Evolutionary conservation across 1,284 basidiomycete species (phyloP), one percentile per base, ranked within the genome.

Genomic region (Leccinum subrobustum): DNA sequence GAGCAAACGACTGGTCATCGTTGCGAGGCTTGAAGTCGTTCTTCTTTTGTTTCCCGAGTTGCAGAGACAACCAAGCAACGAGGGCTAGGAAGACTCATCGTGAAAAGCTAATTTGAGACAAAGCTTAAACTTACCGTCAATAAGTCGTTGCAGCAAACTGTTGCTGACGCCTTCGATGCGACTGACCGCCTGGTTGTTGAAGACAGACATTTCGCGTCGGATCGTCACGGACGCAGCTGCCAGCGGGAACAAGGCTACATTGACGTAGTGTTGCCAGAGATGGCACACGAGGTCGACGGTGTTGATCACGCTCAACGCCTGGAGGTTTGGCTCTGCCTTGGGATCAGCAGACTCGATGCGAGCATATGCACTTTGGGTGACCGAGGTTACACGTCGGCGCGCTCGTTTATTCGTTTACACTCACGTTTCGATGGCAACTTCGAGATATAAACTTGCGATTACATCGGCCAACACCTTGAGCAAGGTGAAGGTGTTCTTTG

Each of bases 1-100:
- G 81, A 1, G 95, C 91, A 74, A 99, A 98, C 0, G 95, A 95
- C 27, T 96, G 75, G 67, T 98, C 95, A 70, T 99, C 96, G 68
- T 97, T 96, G 58, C 92, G 88, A 7, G 97, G 97, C 73, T 96
- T 96, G 79, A 97, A 99, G 72, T 99, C 97, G 54, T 88, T 92
- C 71, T 91, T 92, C 80, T 98, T 98, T 74, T 99, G 97, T 75
- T 95, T 97, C 16, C 85, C 83, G 39, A 99, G 85, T 62, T 92
- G 88, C 1, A 79, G 67, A 6, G 86, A 80, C 12, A 95, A 76
- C 86, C 89, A 93, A 23, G 80, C 74, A 56, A 93, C 73, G 60
- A 92, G 83, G 0, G 80, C 91, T 93, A 62, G 4, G 3, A 60
- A 14, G 27, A 16, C 5, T 9, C 23, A 39, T 65, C 12, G 7